These are phyloP conservation scores for Aegilops bicornis DNA, from an alignment of 176 grass and related monocot species.

Conservation along the genomic window DNA sequence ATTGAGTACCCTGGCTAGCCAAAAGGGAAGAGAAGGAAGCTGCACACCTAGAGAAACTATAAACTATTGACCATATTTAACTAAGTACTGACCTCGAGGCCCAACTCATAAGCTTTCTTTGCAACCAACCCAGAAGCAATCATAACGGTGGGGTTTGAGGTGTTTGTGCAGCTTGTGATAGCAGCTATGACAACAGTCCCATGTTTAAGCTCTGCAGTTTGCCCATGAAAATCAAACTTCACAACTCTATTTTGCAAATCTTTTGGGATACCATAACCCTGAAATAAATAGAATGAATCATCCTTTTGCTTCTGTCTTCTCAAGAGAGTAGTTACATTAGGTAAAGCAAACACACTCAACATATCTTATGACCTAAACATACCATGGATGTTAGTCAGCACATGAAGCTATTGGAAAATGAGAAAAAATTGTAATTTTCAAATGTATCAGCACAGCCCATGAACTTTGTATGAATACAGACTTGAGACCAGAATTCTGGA, in stretches of 20 bases:
- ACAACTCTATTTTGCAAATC: slow-evolving; percentile 51
- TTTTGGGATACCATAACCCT: slow-evolving; percentile 59
- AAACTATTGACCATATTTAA: neutral
- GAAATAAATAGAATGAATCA: neutral
- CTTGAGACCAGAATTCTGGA: neutral
- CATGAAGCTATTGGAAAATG: neutral
- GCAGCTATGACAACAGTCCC: slow-evolving; percentile 66
- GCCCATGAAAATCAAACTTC: slow-evolving; percentile 55
- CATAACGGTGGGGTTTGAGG: slow-evolving; percentile 63
- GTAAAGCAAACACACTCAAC: neutral
- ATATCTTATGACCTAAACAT: neutral
- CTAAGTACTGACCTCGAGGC: slow-evolving; percentile 40
- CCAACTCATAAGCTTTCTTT: slow-evolving; percentile 55
- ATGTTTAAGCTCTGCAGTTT: slow-evolving; percentile 57
- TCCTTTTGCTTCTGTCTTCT: neutral
- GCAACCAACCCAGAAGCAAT: slow-evolving; percentile 56
- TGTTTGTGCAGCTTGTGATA: slow-evolving; percentile 74
- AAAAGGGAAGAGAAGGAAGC: neutral
- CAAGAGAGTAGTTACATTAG: neutral
- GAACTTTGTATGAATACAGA: neutral
- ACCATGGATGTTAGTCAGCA: neutral
- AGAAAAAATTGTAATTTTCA: neutral
- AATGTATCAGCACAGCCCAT: neutral
- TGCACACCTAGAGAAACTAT: neutral
- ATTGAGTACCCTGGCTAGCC: neutral